phyloP scores from a whole-genome alignment of 2,329 filamentous ascomycete species.

The Paraconiothyrium sp. region DNA sequence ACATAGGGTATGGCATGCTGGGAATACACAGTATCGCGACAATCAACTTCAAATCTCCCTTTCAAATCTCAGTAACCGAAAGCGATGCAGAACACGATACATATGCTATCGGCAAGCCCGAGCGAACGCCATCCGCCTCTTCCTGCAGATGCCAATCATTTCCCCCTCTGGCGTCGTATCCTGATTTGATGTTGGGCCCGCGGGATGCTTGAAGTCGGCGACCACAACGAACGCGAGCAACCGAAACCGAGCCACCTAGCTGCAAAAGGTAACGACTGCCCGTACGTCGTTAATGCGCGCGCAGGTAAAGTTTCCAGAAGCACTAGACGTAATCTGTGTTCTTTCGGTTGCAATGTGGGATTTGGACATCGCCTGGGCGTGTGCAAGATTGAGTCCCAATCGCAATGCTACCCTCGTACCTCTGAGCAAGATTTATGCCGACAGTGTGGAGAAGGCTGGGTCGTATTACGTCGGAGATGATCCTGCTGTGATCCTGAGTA shows the following conservation, averaged over 20 bases:
- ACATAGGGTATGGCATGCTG: not conserved
- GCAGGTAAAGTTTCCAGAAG: not conserved
- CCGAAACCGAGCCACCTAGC: not conserved
- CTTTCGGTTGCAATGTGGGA: not conserved
- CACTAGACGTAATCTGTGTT: not conserved
- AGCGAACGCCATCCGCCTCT: constrained; percentile 9
- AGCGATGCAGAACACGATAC: not conserved
- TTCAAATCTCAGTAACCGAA: not conserved
- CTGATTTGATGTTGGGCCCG: constrained; percentile 4
- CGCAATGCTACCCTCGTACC: not conserved
- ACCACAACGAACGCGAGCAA: constrained; percentile 7
- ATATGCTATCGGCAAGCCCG: not conserved
- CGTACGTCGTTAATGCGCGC: constrained; percentile 4
- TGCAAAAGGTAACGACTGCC: constrained; percentile 1
- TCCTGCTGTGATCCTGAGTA: constrained; percentile 8
- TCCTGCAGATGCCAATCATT: not conserved
- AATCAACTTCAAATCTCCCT: not conserved
- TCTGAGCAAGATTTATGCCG: not conserved
- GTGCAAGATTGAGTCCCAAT: not conserved
- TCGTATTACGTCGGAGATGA: not conserved
- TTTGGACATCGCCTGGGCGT: not conserved
- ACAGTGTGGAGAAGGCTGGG: not conserved
- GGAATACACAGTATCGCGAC: not conserved
- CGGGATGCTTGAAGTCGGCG: constrained; percentile 8
- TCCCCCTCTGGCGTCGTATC: not conserved